Evolutionary conservation across 176 grass and related monocot genomes (phyloP).

Genomic region (Miscanthus lutarioriparius): DNA sequence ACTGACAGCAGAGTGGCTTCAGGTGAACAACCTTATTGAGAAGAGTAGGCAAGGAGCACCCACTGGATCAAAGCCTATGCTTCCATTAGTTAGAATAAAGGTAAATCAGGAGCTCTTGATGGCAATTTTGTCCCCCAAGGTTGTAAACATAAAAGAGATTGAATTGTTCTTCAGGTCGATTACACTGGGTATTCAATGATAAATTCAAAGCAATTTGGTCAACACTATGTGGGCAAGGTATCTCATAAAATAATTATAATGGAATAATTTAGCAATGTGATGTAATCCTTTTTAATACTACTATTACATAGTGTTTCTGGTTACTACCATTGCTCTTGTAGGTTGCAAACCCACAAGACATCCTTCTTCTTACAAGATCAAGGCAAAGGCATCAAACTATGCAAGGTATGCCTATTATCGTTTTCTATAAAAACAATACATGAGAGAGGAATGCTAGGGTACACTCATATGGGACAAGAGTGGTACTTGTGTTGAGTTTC

Average conservation of each 20-base stretch:
- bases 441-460: background rate
- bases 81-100: slow-evolving; percentile 86
- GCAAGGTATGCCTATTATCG: slow-evolving; percentile 44
- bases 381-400: slow-evolving; percentile 37
- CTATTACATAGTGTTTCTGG: background rate
- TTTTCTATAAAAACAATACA: background rate
- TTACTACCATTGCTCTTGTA: slow-evolving; percentile 14
- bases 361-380: slow-evolving; percentile 71
- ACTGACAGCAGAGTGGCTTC: slow-evolving; percentile 23
- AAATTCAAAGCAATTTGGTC: slow-evolving; percentile 70
- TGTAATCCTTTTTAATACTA: background rate
- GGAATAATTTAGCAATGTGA: background rate
- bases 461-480: background rate
- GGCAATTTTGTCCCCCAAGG: background rate
- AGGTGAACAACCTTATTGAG: slow-evolving; percentile 76
- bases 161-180: slow-evolving; percentile 56
- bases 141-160: background rate
- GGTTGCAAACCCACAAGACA: slow-evolving; percentile 89
- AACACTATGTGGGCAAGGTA: slow-evolving; percentile 91
- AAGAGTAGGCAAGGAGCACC: slow-evolving; percentile 44
- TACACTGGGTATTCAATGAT: slow-evolving; percentile 64
- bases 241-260: background rate
- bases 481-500: background rate
- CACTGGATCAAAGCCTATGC: slow-evolving; percentile 48
- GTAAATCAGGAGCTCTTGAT: slow-evolving; percentile 38